Conservation (phyloP, 495 filamentous ascomycete genomes). For the Penicillium roqueforti region DNA sequence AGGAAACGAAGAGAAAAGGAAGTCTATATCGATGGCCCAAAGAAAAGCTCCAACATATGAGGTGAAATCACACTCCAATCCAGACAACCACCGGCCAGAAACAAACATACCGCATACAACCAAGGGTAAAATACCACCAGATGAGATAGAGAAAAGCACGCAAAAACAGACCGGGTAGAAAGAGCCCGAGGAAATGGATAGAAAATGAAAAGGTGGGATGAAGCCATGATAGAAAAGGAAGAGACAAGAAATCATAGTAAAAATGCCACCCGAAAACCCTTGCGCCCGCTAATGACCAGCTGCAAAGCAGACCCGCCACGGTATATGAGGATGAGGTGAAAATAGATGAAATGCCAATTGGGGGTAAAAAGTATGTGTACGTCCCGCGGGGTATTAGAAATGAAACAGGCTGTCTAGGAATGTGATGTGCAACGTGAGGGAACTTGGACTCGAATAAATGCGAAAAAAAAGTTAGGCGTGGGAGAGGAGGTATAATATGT, state of each 20-base stretch:
- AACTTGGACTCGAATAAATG: slow-evolving; percentile 9
- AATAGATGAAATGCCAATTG: slow-evolving; percentile 16
- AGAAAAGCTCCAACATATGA: slow-evolving; percentile 8
- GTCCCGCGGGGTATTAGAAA: slow-evolving; percentile 33
- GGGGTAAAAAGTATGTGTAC: slow-evolving; percentile 15
- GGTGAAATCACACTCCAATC: not conserved
- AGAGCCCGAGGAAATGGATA: slow-evolving; percentile 9
- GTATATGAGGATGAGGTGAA: slow-evolving; percentile 29
- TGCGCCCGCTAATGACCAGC: slow-evolving; percentile 46
- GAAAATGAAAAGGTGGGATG: slow-evolving; percentile 16
- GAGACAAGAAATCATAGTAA: slow-evolving; percentile 8
- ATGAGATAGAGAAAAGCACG: slow-evolving; percentile 8
- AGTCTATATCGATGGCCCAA: slow-evolving; percentile 21
- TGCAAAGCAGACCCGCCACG: slow-evolving; percentile 34
- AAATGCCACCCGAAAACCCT: slow-evolving; percentile 38
- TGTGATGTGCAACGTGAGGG: slow-evolving; percentile 23
- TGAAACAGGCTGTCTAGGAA: slow-evolving; percentile 31
- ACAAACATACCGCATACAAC: not conserved
- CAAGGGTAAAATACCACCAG: slow-evolving; percentile 5
- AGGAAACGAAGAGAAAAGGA: slow-evolving; percentile 8
- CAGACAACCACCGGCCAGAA: slow-evolving; percentile 5
- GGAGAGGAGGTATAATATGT: not conserved
- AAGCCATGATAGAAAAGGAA: slow-evolving; percentile 20
- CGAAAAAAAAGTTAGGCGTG: not conserved
- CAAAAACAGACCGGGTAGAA: not conserved